Evolutionary conservation across 192 early-diverging fungal species (phyloP), one percentile per base, ranked within the genome.

Genomic region (Backusella morwellensis): DNA sequence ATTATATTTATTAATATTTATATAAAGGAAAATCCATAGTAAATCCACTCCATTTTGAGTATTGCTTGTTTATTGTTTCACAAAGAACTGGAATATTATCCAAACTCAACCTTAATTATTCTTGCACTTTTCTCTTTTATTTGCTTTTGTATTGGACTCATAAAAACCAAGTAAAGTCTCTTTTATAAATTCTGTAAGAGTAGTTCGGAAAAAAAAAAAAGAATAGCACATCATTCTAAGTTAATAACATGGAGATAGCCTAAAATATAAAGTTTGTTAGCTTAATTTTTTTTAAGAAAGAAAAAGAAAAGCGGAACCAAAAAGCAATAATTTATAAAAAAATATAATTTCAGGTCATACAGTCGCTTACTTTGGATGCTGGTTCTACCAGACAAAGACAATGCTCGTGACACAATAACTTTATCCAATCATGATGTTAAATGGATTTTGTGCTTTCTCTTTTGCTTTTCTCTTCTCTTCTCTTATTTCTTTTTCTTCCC

Each of bases 341-440:
- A 59, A 59, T 59, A 59, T 29, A 29, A 29, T 63, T 63, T 63
- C 56, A 63, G 56, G 56, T 63, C 26, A 63, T 63, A 63, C 56
- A 63, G 26, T 2, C 0, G 9, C 56, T 63, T 63, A 21, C 23
- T 63, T 63, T 21, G 56, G 23, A 63, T 3, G 0, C 14, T 63
- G 26, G 56, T 63, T 63, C 2, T 29, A 63, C 56, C 56, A 52
- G 41, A 8, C 44, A 72, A 52, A 23, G 71, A 36, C 47, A 72
- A 34, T 72, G 71, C 71, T 50, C 42, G 70, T 72, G 70, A 74
- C 56, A 66, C 73, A 74, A 32, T 34, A 26, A 23, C 36, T 8
- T 9, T 40, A 40, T 36, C 56, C 73, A 66, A 63, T 66, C 73
- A 74, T 23, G 35, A 34, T 3, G 14, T 17, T 35, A 14, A 35